Evolutionary conservation across 1,284 basidiomycete genomes (phyloP), one percentile per base, ranked within the genome.

Genomic region (Pholiota adiposa): DNA sequence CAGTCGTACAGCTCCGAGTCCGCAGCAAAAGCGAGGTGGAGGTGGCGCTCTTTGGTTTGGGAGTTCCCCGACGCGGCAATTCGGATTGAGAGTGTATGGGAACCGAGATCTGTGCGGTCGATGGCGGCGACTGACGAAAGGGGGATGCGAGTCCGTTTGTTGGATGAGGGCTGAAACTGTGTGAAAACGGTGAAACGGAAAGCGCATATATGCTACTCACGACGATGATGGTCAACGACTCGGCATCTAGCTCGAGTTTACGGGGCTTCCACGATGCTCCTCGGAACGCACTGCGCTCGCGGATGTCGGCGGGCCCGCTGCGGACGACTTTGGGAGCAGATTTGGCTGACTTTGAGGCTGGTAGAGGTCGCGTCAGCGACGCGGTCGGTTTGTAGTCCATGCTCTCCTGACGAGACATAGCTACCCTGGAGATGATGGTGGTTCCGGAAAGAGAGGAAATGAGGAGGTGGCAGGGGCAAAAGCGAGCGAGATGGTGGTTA

Each of bases 1-100:
- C 77, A 79, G 61, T 77, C 76, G 61, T 79, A 77, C 8, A 79
- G 68, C 50, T 75, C 74, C 16, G 68, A 67, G 56, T 79, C 77
- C 21, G 68, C 72, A 31, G 73, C 66, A 52, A 79, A 77, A 0
- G 73, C 71, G 11, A 79, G 53, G 21, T 41, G 27, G 41, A 27
- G 40, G 29, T 23, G 31, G 41, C 25, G 52, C 8, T 54, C 25
- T 19, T 33, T 18, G 27, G 43, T 14, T 11, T 3, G 6, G 16
- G 27, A n/a, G n/a, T n/a, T n/a, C n/a, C n/a, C n/a, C n/a, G n/a
- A 43, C 9, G 40, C 41, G 27, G 29, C 25, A 18, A 54, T 9
- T 14, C 53, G 53, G 43, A 77, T 64, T 19, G 64, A 64, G 27
- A 77, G 64, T 12, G 71, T 73, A 52, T 70, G 68, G n/a, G 72